Conservation (phyloP, 352 stramenopile species). For the Phytophthora pinifolia region DNA sequence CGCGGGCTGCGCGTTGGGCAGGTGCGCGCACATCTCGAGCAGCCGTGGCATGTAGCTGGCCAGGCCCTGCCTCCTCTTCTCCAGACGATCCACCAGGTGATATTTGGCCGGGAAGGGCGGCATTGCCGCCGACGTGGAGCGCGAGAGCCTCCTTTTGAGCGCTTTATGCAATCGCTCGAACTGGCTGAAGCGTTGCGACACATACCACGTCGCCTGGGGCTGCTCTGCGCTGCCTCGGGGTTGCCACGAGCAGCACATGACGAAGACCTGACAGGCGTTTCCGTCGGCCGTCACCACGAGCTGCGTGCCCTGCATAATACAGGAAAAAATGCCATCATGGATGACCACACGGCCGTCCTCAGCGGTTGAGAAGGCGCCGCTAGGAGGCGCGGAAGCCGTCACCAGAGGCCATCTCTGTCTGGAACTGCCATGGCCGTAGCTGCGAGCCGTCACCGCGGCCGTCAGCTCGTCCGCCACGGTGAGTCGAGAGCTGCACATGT, state of each 20-base stretch:
- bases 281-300: conserved; percentile 21
- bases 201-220: conserved; percentile 33
- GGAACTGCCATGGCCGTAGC: background rate
- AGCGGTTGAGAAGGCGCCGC: conserved; percentile 18
- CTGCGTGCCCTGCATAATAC: conserved; percentile 33
- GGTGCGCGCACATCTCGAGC: conserved; percentile 36
- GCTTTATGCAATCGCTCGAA: conserved; percentile 42
- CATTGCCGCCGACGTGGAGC: conserved; percentile 18
- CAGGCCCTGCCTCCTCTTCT: conserved; percentile 43
- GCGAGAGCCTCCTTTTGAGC: conserved; percentile 30
- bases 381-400: conserved; percentile 12
- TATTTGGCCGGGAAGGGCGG: conserved; percentile 47
- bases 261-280: conserved; percentile 33
- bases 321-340: conserved; percentile 35
- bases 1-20: conserved; percentile 23
- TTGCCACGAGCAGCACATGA: conserved; percentile 40
- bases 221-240: conserved; percentile 9
- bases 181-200: conserved; percentile 49
- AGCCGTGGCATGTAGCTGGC: conserved; percentile 31
- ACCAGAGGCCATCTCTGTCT: conserved; percentile 16
- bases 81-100: conserved; percentile 29
- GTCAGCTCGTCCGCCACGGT: conserved; percentile 20
- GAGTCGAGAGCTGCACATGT: conserved; percentile 33
- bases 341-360: conserved; percentile 32
- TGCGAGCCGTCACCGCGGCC: conserved; percentile 5